Base-by-base conservation (phyloP, 768 basidiomycete genomes). In the Termitomyces sp. region DNA sequence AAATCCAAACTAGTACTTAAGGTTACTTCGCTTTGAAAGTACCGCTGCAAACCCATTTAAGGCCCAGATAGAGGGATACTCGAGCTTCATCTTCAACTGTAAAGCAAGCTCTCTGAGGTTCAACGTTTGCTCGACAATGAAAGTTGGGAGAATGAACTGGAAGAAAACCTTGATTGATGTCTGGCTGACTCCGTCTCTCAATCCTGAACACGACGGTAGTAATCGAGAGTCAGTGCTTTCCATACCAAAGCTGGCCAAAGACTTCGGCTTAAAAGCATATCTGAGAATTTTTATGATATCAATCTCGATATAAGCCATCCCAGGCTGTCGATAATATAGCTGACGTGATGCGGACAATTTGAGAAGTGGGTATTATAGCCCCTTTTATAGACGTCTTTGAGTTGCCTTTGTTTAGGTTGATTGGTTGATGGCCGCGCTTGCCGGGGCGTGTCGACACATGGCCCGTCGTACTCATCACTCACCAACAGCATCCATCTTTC, bases 51-150 rank as follows among this genome's bases (percentile, higher is more conserved):
- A 76, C 68, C 69, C 77, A 80, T 6, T 73, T 73, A 40, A 77
- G 63, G 25, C 86, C 84, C 15, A 67, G 60, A 37, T 38, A 34
- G 29, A 86, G 64, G 14, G 85, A 20, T 76, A 72, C 67, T 86
- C 81, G 42, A 86, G 52, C 8, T 75, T 77, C 20, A 81, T 69
- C 60, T 82, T 85, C 53, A 86, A 64, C 56, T 81, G 78, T 49
- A 84, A 68, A 4, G 84, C 81, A 32, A 89, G 77, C 67, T 89
- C 85, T 10, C 79, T 66, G 38, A 89, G 76, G 12, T 75, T 76
- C 29, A 89, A 57, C 8, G 80, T 81, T 66, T 80, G 77, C 65
- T 86, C 82, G 20, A 76, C 81, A 25, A 79, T 73, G 45, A 89
- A 63, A 62, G 76, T 77, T 0, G 86, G 82, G 43, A 80, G 62